Evolutionary conservation across 441 rosid genomes (phyloP).

Genomic region (Aleurites moluccanus): DNA sequence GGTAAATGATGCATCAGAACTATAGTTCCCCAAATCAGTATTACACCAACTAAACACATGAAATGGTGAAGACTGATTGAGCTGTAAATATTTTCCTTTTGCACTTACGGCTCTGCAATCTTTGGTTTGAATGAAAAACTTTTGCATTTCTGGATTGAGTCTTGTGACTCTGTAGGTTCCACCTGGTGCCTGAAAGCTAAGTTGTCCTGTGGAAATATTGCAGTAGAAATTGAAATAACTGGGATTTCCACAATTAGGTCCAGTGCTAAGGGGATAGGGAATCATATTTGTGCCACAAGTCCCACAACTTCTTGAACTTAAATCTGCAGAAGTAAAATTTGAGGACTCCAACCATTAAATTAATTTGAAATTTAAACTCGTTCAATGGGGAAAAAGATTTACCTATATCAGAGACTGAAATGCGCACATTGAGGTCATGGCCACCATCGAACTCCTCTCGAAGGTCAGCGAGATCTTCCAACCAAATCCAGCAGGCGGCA

Average conservation of each 20-base stretch:
- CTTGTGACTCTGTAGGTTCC: slow-evolving; percentile 44
- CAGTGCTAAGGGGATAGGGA: slow-evolving; percentile 71
- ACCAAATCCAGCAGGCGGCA: slow-evolving; percentile 64
- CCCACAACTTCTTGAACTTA: slow-evolving; percentile 42
- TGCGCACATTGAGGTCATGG: slow-evolving; percentile 40
- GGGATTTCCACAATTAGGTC: slow-evolving; percentile 57
- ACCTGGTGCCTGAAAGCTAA: slow-evolving; percentile 37
- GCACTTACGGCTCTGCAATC: slow-evolving; percentile 34
- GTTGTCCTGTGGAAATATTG: slow-evolving; percentile 44
- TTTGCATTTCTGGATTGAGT: slow-evolving; percentile 36
- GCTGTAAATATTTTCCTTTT: slow-evolving; percentile 22
- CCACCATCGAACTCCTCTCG: slow-evolving; percentile 49
- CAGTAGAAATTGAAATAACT: slow-evolving; percentile 50
- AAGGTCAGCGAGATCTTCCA: slow-evolving; percentile 42
- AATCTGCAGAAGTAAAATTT: slow-evolving; percentile 39
- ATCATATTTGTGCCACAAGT: slow-evolving; percentile 51
- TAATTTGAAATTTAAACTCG: neutral
- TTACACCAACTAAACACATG: slow-evolving; percentile 40
- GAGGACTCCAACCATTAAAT: neutral
- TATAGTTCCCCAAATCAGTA: slow-evolving; percentile 21
- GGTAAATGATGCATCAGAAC: slow-evolving; percentile 3
- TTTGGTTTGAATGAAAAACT: slow-evolving; percentile 37
- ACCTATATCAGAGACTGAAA: slow-evolving; percentile 51
- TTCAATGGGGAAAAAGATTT: slow-evolving; percentile 4
- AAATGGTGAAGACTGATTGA: slow-evolving; percentile 43